A percentile compares a stretch with the other conserved stretches of the same genome.
These are phyloP conservation scores for Capsaspora owczarzaki DNA, from an alignment of 78 protist genomes.

Conservation along the genomic window DNA sequence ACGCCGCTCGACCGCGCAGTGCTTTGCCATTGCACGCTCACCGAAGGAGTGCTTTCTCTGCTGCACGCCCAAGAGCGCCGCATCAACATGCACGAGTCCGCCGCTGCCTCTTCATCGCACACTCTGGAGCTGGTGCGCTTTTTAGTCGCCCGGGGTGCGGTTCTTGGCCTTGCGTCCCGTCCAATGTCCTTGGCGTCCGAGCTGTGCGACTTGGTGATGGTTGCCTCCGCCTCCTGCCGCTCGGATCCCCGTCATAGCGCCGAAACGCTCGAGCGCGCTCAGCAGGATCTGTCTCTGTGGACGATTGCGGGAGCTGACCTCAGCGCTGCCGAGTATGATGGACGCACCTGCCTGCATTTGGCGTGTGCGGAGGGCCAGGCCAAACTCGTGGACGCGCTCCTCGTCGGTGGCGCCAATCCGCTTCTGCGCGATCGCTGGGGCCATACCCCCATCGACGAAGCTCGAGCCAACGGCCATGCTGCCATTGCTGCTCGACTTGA, in stretches of 20 bases:
- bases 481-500: too few relatives aligned
- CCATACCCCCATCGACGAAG: constrained; percentile 32
- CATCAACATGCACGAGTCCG: too few relatives aligned
- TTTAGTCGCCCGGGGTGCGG: neutral
- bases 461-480: neutral
- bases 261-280: neutral
- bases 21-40: neutral
- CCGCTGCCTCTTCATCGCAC: too few relatives aligned
- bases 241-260: neutral
- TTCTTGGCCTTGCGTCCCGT: neutral
- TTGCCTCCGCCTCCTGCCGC: neutral
- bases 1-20: constrained; percentile 40
- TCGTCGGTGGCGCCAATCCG: constrained; percentile 18
- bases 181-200: too few relatives aligned
- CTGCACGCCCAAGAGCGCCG: too few relatives aligned
- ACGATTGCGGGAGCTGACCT: neutral
- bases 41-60: neutral
- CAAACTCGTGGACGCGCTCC: neutral
- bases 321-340: neutral
- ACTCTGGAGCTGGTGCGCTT: too few relatives aligned
- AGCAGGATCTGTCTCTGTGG: too few relatives aligned
- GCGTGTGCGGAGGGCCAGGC: constrained; percentile 21
- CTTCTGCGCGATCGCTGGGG: constrained; percentile 25
- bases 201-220: neutral
- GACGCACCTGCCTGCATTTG: constrained; percentile 13